Conservation (phyloP, 2,329 filamentous ascomycete species). For the Aspergillus texensis region DNA sequence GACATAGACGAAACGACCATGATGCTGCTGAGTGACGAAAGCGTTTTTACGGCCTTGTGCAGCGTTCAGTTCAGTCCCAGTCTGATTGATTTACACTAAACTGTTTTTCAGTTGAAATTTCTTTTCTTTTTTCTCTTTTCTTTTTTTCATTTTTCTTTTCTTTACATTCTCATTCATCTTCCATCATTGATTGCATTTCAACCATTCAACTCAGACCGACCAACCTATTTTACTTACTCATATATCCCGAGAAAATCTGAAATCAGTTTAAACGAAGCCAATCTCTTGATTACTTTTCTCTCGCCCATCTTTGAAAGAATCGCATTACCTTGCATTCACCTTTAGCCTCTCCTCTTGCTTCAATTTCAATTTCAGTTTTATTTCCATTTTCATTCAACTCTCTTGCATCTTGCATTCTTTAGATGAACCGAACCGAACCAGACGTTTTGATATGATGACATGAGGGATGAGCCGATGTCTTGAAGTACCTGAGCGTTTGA, state of each 20-base stretch:
- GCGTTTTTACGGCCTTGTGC: conserved; percentile 15
- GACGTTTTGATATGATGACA: conserved; percentile 4
- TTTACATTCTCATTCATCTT: neutral
- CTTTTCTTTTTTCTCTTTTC: conserved; percentile 9
- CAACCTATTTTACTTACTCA: neutral
- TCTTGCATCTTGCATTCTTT: conserved; percentile 6
- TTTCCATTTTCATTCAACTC: conserved; percentile 5
- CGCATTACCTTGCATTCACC: neutral
- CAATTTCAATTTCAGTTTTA: neutral
- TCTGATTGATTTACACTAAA: neutral
- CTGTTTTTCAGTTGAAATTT: conserved; percentile 10
- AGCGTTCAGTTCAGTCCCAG: conserved; percentile 17
- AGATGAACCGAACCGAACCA: conserved; percentile 1
- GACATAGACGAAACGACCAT: conserved; percentile 26
- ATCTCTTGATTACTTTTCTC: neutral
- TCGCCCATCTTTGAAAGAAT: neutral
- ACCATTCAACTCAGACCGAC: neutral
- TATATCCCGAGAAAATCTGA: neutral
- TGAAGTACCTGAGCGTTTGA: conserved; percentile 3
- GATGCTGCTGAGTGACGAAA: conserved; percentile 20
- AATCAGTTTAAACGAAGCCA: neutral
- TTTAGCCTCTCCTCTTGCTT: conserved; percentile 8
- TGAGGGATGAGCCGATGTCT: conserved; percentile 4
- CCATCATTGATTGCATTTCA: neutral
- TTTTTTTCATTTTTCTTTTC: conserved; percentile 8